Evolutionary conservation across 441 rosid genomes (phyloP), one percentile per base, ranked within the genome.

Genomic region (Jatropha podagrica): DNA sequence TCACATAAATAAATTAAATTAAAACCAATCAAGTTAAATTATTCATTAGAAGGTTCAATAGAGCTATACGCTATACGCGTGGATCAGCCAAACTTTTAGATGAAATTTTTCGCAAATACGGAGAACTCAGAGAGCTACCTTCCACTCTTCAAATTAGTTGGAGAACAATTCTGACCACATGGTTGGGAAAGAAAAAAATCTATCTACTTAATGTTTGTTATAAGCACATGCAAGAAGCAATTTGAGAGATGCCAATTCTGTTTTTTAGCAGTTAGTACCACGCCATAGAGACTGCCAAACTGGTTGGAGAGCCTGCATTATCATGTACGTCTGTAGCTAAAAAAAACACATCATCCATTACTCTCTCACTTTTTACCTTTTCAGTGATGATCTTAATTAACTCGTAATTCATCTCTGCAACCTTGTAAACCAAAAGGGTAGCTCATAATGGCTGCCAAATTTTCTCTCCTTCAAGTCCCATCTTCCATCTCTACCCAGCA

Each of bases 401-500:
- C 56, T 7, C 15, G 46, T 17, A 38, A 65, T 40, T 51, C 65
- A 0, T 27, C 67, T 60, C 75, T 44, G n/a, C 49, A 44, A 27
- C 46, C 44, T 46, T 54, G 7, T n/a, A 11, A 70, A 4, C 67
- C 65, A 48, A 23, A 65, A 41, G 49, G 46, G 65, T 26, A 54
- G 55, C 27, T 2, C 4, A 7, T 51, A 76, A 82, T 85, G 87
- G 85, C 86, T 78, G 81, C 86, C 75, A 80, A 40, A 74, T 74
- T 78, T 58, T 69, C 82, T 65, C 83, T 76, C 18, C 81, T 84
- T 65, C 82, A 75, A 76, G 38, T 78, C 52, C 70, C 85, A 37
- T 66, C 81, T 7, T 66, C 76, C 54, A 23, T 70, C 52, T 74
- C 77, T 62, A 11, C 73, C n/a, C 44, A 74, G 38, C 38, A 40